Percentiles rank a stretch among this genome's conserved stretches.
phyloP scores from a whole-genome alignment of 495 filamentous ascomycete genomes.

The Penicillium arizonense region DNA sequence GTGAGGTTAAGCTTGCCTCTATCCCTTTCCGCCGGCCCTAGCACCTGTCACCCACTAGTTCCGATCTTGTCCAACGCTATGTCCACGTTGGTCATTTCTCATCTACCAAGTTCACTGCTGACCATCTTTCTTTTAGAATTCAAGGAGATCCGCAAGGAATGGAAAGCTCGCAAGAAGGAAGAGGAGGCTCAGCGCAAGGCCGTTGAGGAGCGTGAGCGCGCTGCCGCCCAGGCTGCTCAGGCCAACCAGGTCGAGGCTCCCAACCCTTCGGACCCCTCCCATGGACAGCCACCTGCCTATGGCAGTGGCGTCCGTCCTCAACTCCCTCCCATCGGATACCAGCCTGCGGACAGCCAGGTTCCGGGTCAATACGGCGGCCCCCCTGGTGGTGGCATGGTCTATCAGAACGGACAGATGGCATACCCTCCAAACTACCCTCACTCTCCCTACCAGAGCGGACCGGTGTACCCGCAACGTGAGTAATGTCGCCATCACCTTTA shows the following conservation, averaged over 20 bases:
- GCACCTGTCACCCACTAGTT: neutral
- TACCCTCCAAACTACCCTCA: slow-evolving; percentile 66
- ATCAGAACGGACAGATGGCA: slow-evolving; percentile 69
- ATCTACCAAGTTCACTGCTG: slow-evolving; percentile 4
- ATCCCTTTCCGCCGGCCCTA: slow-evolving; percentile 16
- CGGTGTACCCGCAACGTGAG: slow-evolving; percentile 79
- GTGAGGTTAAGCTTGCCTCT: slow-evolving; percentile 32
- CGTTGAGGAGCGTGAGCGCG: slow-evolving; percentile 81
- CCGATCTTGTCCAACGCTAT: neutral
- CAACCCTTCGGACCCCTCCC: slow-evolving; percentile 53
- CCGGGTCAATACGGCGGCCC: slow-evolving; percentile 63
- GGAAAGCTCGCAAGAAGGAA: slow-evolving; percentile 99
- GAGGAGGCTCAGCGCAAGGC: slow-evolving; percentile 88
- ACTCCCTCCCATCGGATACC: slow-evolving; percentile 85
- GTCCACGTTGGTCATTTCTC: neutral
- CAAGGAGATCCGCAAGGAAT: slow-evolving; percentile 98
- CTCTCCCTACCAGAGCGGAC: slow-evolving; percentile 70
- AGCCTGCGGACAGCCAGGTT: slow-evolving; percentile 60
- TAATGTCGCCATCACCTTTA: slow-evolving; percentile 20
- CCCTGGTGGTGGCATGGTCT: slow-evolving; percentile 53
- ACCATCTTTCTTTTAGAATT: slow-evolving; percentile 64
- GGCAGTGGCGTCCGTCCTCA: slow-evolving; percentile 61
- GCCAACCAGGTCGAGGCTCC: slow-evolving; percentile 57
- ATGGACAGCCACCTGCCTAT: slow-evolving; percentile 57
- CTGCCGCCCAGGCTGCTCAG: slow-evolving; percentile 53